Percentiles rank a stretch among this genome's conserved stretches.
Conservation (phyloP, 1,284 basidiomycete species). For the Melampsora americana region DNA sequence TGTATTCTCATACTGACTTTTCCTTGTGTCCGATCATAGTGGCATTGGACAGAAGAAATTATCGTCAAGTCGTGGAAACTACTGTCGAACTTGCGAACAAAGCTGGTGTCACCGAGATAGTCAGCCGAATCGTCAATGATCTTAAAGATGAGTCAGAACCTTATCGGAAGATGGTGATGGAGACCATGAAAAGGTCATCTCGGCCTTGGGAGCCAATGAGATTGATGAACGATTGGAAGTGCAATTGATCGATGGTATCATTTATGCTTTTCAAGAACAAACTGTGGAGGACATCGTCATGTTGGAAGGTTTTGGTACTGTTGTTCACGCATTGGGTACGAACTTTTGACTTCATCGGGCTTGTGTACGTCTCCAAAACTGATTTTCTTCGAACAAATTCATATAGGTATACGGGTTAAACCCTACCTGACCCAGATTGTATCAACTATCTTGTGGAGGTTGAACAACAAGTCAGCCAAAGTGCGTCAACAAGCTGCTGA, state of each 20-base stretch:
- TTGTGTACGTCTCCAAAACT: not conserved
- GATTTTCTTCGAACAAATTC: slow-evolving; percentile 8
- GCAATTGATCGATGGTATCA: slow-evolving; percentile 92
- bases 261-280: slow-evolving; percentile 99
- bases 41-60: slow-evolving; percentile 94
- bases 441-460: slow-evolving; percentile 97
- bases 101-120: slow-evolving; percentile 90
- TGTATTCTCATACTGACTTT: not conserved
- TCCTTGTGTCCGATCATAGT: slow-evolving; percentile 61
- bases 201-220: slow-evolving; percentile 86
- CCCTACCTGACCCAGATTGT: slow-evolving; percentile 98
- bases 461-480: slow-evolving; percentile 99
- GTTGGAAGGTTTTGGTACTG: slow-evolving; percentile 96
- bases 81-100: slow-evolving; percentile 97
- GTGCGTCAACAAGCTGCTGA: slow-evolving; percentile 98
- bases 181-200: slow-evolving; percentile 97
- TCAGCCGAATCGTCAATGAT: slow-evolving; percentile 90
- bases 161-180: slow-evolving; percentile 99
- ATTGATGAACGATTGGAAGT: slow-evolving; percentile 94
- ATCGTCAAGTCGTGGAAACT: slow-evolving; percentile 95
- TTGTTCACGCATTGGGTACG: slow-evolving; percentile 81
- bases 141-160: slow-evolving; percentile 79
- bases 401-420: slow-evolving; percentile 83
- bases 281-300: slow-evolving; percentile 98
- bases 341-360: slow-evolving; percentile 19